Conservation (phyloP, 345 rosid species). For the Eucalyptus decipiens region DNA sequence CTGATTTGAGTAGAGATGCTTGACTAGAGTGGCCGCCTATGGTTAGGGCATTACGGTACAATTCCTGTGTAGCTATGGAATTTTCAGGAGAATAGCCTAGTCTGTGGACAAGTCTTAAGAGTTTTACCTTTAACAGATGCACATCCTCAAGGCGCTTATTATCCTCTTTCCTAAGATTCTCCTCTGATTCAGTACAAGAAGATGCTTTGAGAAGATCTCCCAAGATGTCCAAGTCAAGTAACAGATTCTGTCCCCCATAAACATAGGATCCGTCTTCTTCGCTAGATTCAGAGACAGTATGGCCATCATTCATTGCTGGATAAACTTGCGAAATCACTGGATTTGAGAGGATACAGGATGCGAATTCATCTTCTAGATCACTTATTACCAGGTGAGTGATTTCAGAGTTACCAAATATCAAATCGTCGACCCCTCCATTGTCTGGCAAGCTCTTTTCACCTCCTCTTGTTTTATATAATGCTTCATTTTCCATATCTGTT, state of each 20-base stretch:
- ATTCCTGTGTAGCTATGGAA: slow-evolving; percentile 30
- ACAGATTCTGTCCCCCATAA: background rate
- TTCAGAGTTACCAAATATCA: background rate
- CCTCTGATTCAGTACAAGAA: slow-evolving; percentile 10
- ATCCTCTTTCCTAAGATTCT: slow-evolving; percentile 22
- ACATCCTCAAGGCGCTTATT: slow-evolving; percentile 31
- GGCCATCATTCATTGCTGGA: background rate
- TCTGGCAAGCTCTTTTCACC: background rate
- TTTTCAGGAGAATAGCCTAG: slow-evolving; percentile 29
- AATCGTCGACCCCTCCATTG: background rate
- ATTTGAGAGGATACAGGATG: background rate
- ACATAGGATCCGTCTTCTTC: background rate
- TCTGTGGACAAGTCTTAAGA: slow-evolving; percentile 40
- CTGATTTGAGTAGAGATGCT: slow-evolving; percentile 12
- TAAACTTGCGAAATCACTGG: background rate
- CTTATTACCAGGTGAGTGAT: background rate
- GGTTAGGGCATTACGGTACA: slow-evolving; percentile 12
- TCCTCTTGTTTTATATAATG: background rate
- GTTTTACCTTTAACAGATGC: slow-evolving; percentile 33
- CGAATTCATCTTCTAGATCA: background rate
- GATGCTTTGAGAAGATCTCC: background rate
- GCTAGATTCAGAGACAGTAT: background rate
- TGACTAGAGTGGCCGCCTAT: slow-evolving; percentile 4
- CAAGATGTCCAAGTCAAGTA: background rate
- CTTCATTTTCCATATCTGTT: background rate